Percentiles rank a stretch among this genome's conserved stretches.
These are phyloP conservation scores for Debaryomyces hansenii DNA, from an alignment of 805 yeast genomes.

Conservation along the genomic window DNA sequence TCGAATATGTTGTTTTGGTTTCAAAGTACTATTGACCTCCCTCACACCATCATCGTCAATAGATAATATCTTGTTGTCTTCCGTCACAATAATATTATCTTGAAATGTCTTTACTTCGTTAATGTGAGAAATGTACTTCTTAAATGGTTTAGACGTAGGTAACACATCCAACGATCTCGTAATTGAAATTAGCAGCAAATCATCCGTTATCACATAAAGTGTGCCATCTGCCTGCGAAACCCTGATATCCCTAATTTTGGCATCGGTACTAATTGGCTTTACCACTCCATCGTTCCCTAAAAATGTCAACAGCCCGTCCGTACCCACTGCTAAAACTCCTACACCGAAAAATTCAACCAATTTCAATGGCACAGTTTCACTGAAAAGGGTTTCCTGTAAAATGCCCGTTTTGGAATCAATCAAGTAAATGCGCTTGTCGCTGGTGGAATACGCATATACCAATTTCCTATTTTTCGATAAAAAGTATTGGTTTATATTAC, in stretches of 20 bases:
- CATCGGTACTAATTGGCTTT: neutral
- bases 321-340: slow-evolving; percentile 13
- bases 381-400: slow-evolving; percentile 4
- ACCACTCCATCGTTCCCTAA: slow-evolving; percentile 3
- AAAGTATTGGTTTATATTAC: slow-evolving; percentile 8
- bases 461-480: slow-evolving; percentile 5
- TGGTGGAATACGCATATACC: slow-evolving; percentile 14
- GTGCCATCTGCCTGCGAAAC: slow-evolving; percentile 11
- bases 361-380: slow-evolving; percentile 8
- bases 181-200: slow-evolving; percentile 5
- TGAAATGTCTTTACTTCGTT: slow-evolving; percentile 9
- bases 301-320: slow-evolving; percentile 10
- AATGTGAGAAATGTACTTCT: slow-evolving; percentile 10
- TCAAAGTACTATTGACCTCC: neutral
- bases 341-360: slow-evolving; percentile 10
- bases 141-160: neutral
- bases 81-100: slow-evolving; percentile 9
- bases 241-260: slow-evolving; percentile 1
- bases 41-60: neutral
- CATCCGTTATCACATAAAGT: slow-evolving; percentile 11
- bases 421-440: slow-evolving; percentile 8
- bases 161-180: slow-evolving; percentile 5
- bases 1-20: neutral
- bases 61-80: slow-evolving; percentile 8
- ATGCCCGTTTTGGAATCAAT: slow-evolving; percentile 14